Conservation (phyloP, 257 asterid genomes). For the Nicotiana otophora region DNA sequence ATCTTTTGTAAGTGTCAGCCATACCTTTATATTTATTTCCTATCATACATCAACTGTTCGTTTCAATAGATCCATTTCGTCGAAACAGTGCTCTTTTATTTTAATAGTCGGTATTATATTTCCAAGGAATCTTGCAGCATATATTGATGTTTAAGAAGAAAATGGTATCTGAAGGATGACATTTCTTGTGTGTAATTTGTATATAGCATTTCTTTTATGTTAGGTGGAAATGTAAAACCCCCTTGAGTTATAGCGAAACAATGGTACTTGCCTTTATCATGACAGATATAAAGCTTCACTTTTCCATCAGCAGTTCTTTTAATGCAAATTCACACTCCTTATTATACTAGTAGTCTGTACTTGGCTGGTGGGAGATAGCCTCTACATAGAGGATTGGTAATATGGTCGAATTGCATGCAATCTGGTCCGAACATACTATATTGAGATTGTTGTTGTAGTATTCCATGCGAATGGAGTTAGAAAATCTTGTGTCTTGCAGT, state of each 20-base stretch:
- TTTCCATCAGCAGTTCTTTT: neutral
- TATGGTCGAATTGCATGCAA: too few relatives aligned
- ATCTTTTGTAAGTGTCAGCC: slow-evolving; percentile 9
- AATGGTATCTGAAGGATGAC: neutral
- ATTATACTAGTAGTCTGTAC: too few relatives aligned
- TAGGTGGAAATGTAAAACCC: neutral
- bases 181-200: neutral
- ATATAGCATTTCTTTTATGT: neutral
- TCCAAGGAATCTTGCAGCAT: neutral
- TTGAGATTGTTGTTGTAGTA: too few relatives aligned
- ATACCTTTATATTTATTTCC: neutral
- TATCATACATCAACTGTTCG: neutral
- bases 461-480: neutral
- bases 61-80: slow-evolving; percentile 1
- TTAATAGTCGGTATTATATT: neutral
- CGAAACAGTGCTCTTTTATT: neutral
- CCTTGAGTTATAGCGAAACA: neutral
- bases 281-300: neutral
- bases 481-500: neutral
- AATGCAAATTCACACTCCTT: too few relatives aligned
- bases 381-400: too few relatives aligned
- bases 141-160: neutral
- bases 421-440: too few relatives aligned
- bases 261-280: neutral
- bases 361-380: too few relatives aligned